Conservation (phyloP, 2,329 filamentous ascomycete species). For the Cryoendolithus antarcticus region DNA sequence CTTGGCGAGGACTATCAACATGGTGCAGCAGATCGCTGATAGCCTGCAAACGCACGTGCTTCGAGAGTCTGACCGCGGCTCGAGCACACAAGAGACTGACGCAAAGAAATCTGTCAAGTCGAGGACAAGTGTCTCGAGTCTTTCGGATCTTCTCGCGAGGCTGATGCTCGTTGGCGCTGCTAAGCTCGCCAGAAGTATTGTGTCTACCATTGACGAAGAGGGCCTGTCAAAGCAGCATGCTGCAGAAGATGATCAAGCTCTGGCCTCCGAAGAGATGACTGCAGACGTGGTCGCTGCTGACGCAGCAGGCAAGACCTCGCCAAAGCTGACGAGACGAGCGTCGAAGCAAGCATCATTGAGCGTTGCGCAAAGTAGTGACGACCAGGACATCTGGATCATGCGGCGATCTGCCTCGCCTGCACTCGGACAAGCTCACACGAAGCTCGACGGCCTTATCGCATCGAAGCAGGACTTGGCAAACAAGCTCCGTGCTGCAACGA, state of each 20-base stretch:
- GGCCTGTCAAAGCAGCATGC: slow-evolving; percentile 71
- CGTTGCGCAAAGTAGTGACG: background rate
- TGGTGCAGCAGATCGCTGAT: slow-evolving; percentile 53
- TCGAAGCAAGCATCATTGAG: slow-evolving; percentile 6
- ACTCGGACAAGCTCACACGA: slow-evolving; percentile 54
- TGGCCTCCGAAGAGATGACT: slow-evolving; percentile 59
- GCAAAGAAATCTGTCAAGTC: too few species aligned
- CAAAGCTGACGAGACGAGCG: slow-evolving; percentile 14
- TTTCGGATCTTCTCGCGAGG: slow-evolving; percentile 30
- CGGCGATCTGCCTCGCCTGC: slow-evolving; percentile 51
- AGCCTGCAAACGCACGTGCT: slow-evolving; percentile 27
- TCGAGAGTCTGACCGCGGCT: too few species aligned
- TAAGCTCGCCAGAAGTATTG: slow-evolving; percentile 58
- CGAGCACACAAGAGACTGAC: too few species aligned
- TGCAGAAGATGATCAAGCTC: slow-evolving; percentile 58
- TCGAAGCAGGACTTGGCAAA: slow-evolving; percentile 51
- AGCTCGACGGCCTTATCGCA: slow-evolving; percentile 47
- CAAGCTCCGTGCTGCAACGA: slow-evolving; percentile 48
- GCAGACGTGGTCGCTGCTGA: slow-evolving; percentile 58
- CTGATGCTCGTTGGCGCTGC: slow-evolving; percentile 56
- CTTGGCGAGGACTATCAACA: slow-evolving; percentile 66
- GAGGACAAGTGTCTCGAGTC: too few species aligned
- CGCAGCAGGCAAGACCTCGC: slow-evolving; percentile 43
- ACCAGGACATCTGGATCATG: slow-evolving; percentile 50
- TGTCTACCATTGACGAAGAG: slow-evolving; percentile 79